Percentiles rank a stretch among this genome's conserved stretches.
phyloP scores from a whole-genome alignment of 1,284 basidiomycete species.

The Cystobasidium sp. region DNA sequence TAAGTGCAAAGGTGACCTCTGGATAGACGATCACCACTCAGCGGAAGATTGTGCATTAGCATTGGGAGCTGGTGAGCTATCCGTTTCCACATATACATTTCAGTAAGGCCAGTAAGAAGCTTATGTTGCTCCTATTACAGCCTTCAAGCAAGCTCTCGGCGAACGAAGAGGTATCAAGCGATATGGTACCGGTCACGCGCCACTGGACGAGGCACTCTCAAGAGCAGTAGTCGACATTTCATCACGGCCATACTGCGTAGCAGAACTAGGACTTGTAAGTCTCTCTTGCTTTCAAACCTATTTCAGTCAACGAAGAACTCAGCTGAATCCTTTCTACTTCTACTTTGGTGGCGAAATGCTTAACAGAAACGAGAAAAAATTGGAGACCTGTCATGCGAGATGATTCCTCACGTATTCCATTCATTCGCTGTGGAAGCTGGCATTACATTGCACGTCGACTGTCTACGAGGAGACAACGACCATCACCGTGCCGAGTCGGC shows the following conservation, averaged over 20 bases:
- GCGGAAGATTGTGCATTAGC: constrained; percentile 73
- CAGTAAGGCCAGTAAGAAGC: constrained; percentile 74
- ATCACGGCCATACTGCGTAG: constrained; percentile 91
- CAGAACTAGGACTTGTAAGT: constrained; percentile 66
- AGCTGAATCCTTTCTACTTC: constrained; percentile 56
- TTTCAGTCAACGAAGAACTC: neutral
- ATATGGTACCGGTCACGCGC: constrained; percentile 96
- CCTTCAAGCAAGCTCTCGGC: constrained; percentile 94
- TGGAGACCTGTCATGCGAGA: constrained; percentile 82
- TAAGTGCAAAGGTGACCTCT: constrained; percentile 91
- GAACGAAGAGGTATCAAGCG: constrained; percentile 92
- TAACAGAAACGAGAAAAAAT: constrained; percentile 89
- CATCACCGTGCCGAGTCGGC: constrained; percentile 73
- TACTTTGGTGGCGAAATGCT: too few relatives aligned
- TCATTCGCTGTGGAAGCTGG: constrained; percentile 90
- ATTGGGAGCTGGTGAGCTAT: constrained; percentile 49
- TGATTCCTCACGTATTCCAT: constrained; percentile 94
- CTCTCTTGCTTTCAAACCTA: neutral
- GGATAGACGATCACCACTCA: constrained; percentile 99
- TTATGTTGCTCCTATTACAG: constrained; percentile 73
- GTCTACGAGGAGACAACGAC: constrained; percentile 92
- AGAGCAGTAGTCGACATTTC: constrained; percentile 98
- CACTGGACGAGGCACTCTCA: constrained; percentile 94
- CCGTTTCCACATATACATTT: constrained; percentile 35
- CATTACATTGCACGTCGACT: constrained; percentile 91